A percentile compares a stretch with the other conserved stretches of the same genome.
These are phyloP conservation scores for Aureobasidium sp. DNA, from an alignment of 2,329 filamentous ascomycete genomes.

Conservation along the genomic window DNA sequence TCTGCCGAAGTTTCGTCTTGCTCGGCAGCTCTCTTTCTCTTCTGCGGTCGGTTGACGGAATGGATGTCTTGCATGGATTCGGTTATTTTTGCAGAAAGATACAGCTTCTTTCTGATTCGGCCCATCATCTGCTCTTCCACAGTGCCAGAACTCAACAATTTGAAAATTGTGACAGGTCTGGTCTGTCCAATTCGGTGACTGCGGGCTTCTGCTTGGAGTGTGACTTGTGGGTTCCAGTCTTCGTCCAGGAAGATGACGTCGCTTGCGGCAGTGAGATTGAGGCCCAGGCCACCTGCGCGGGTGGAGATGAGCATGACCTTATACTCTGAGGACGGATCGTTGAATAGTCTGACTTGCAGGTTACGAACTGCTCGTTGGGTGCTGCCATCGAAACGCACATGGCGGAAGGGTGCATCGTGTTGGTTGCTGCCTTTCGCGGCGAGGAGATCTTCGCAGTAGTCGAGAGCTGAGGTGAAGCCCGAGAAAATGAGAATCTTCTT, in stretches of 20 bases:
- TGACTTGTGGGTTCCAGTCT: constrained; percentile 47
- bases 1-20: constrained; percentile 17
- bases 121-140: constrained; percentile 52
- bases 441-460: constrained; percentile 45
- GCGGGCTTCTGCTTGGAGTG: constrained; percentile 45
- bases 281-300: constrained; percentile 46
- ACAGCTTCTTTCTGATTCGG: constrained; percentile 52
- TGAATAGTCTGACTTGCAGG: constrained; percentile 46
- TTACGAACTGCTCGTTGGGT: constrained; percentile 43
- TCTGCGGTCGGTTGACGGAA: constrained; percentile 25
- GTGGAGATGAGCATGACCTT: constrained; percentile 49
- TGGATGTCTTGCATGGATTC: constrained; percentile 50
- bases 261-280: constrained; percentile 46
- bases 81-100: constrained; percentile 51
- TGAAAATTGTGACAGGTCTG: constrained; percentile 46
- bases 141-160: constrained; percentile 47
- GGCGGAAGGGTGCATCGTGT: constrained; percentile 30
- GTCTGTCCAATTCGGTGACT: constrained; percentile 49
- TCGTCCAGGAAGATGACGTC: constrained; percentile 50
- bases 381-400: constrained; percentile 43
- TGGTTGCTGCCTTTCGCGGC: constrained; percentile 34
- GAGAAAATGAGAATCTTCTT: constrained; percentile 52
- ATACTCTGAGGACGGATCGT: constrained; percentile 36
- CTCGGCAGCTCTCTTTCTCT: constrained; percentile 21
- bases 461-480: constrained; percentile 43